phyloP scores from a whole-genome alignment of 1,139 yeast species.

The Suhomyces panamericanus region DNA sequence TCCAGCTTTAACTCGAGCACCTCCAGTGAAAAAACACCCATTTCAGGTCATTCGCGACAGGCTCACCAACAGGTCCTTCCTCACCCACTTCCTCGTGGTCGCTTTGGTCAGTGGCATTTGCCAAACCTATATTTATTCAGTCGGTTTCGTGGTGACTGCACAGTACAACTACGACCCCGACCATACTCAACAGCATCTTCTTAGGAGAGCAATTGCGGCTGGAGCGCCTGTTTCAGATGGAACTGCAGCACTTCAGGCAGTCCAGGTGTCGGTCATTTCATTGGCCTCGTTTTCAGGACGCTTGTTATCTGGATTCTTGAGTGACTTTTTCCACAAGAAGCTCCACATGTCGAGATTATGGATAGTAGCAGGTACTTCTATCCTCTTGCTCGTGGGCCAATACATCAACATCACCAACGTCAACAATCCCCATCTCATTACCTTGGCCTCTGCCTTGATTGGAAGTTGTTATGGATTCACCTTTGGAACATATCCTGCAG shows the following conservation, averaged over 20 bases:
- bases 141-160: conserved; percentile 47
- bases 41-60: conserved; percentile 26
- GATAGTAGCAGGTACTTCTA: conserved; percentile 36
- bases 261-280: conserved; percentile 46
- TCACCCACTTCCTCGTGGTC: conserved; percentile 38
- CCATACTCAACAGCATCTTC: conserved; percentile 2
- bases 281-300: conserved; percentile 44
- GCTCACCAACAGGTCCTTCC: conserved; percentile 28
- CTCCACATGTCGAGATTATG: conserved; percentile 41
- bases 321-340: conserved; percentile 38
- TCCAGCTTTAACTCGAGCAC: conserved; percentile 1
- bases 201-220: conserved; percentile 6
- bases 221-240: conserved; percentile 15
- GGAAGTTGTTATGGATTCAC: conserved; percentile 45
- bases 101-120: conserved; percentile 40
- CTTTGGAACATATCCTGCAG: conserved; percentile 49
- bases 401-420: conserved; percentile 30
- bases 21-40: conserved; percentile 18
- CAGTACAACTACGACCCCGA: conserved; percentile 31
- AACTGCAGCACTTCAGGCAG: conserved; percentile 42
- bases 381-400: conserved; percentile 33
- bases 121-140: conserved; percentile 46
- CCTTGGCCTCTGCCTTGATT: conserved; percentile 34
- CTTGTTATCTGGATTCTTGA: conserved; percentile 37
- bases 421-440: conserved; percentile 27